Percentiles rank a stretch among this genome's conserved stretches.
phyloP scores from a whole-genome alignment of 1,139 yeast genomes.

The Kurtzmaniella quercitrusa region DNA sequence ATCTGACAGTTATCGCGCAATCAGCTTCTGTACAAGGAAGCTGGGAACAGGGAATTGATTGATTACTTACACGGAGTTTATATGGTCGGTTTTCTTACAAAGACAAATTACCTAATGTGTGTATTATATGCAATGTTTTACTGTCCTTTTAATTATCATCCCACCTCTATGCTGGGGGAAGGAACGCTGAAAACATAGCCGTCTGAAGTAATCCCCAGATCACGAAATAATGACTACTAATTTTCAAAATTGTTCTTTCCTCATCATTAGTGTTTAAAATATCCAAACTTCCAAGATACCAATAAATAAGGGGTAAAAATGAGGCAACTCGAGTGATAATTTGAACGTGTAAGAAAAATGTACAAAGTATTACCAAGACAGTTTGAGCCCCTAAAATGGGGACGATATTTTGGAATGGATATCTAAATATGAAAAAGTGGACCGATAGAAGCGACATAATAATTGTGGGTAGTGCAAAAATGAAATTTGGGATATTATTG shows the following conservation, averaged over 20 bases:
- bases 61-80: background rate
- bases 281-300: constrained; percentile 55
- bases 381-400: constrained; percentile 34
- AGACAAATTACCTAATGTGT: background rate
- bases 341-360: constrained; percentile 77
- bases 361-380: constrained; percentile 45
- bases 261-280: constrained; percentile 12
- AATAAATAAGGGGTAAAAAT: constrained; percentile 68
- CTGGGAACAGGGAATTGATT: background rate
- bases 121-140: background rate
- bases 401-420: constrained; percentile 32
- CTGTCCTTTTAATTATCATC: background rate
- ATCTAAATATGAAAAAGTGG: constrained; percentile 28
- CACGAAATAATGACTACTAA: constrained; percentile 39
- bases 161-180: constrained; percentile 63
- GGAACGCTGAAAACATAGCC: constrained; percentile 56
- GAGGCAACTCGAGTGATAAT: constrained; percentile 76
- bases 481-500: constrained; percentile 77
- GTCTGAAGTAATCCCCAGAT: constrained; percentile 59
- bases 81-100: background rate
- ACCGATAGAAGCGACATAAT: constrained; percentile 27
- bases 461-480: constrained; percentile 71
- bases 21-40: background rate
- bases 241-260: constrained; percentile 11
- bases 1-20: background rate